Evolutionary conservation across 345 rosid species (phyloP), one percentile per base, ranked within the genome.

Genomic region (Tarenaya hassleriana): DNA sequence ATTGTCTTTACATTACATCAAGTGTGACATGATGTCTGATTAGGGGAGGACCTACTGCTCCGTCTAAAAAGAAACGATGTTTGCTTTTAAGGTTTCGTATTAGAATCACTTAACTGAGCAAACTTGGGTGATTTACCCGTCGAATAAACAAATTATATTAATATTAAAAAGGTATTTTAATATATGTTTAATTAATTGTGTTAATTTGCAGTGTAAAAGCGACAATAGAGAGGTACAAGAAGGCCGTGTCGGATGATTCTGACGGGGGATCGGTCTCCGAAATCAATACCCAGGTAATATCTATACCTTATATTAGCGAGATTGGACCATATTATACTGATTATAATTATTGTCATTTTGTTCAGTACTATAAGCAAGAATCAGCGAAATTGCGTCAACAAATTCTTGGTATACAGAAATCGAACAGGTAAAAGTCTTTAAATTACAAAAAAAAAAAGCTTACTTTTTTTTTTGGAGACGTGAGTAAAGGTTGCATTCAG

Each of bases 211-310:
- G 97, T 69, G 94, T 92, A 10, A 92, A 80, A 70, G 69, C 78
- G 40, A 88, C 98, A 43, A 92, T 92, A 48, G 98, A 92, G 47
- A 81, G 83, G 84, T 92, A 92, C 75, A 92, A 88, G 74, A 92
- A 85, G 69, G 76, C 94, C 8, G 60, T 51, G 15, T 41, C 91
- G 17, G 95, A 88, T 73, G 63, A 84, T 35, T 62, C 91, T 27
- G 74, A 67, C 55, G 69, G 75, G 38, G 91, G 86, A 9, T 79
- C 97, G 24, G 85, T 80, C 51, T 64, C 91, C 53, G 95, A 88
- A 67, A 74, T 63, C 44, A 83, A 92, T 86, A 88, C 92, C 55
- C 97, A 88, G 83, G 99, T 88, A 77, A 3, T 35, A 35, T 35
- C 7, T 9, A 35, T 35, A 4, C n/a, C n/a, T n/a, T 10, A 35